Evolutionary conservation across 2,329 filamentous ascomycete species (phyloP).

Genomic region (Diaporthe sp.): DNA sequence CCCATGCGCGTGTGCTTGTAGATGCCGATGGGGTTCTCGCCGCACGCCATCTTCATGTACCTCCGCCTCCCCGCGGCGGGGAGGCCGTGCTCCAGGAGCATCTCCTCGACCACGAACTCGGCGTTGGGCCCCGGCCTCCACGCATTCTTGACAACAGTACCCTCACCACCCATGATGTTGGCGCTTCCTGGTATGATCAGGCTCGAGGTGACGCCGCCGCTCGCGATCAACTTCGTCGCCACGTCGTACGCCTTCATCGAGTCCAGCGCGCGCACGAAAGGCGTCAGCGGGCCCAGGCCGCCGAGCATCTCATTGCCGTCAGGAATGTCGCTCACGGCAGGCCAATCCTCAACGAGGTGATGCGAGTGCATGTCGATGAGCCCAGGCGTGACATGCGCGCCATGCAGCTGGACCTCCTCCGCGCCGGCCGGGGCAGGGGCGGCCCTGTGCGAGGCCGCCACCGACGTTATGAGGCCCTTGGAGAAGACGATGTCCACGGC

Average conservation of each 20-base stretch:
- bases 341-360: constrained; percentile 54
- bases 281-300: constrained; percentile 53
- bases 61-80: constrained; percentile 49
- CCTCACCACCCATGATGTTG: constrained; percentile 63
- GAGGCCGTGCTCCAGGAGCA: constrained; percentile 57
- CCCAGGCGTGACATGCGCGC: constrained; percentile 59
- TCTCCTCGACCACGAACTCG: constrained; percentile 57
- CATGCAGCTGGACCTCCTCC: constrained; percentile 50
- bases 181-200: constrained; percentile 60
- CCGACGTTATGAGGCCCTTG: constrained; percentile 54
- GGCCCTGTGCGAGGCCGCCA: constrained; percentile 44
- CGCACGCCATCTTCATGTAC: constrained; percentile 63
- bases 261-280: constrained; percentile 55
- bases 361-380: constrained; percentile 63
- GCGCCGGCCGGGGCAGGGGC: constrained; percentile 36
- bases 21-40: constrained; percentile 58
- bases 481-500: constrained; percentile 55
- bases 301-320: constrained; percentile 56
- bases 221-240: constrained; percentile 55
- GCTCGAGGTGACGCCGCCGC: constrained; percentile 61
- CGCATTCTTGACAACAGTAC: constrained; percentile 57
- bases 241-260: constrained; percentile 58
- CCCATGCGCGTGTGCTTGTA: constrained; percentile 58
- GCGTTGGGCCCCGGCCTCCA: constrained; percentile 51
- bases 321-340: constrained; percentile 47